Conservation (phyloP, 1,139 yeast species). For the Nakaseomyces bracarensis region DNA sequence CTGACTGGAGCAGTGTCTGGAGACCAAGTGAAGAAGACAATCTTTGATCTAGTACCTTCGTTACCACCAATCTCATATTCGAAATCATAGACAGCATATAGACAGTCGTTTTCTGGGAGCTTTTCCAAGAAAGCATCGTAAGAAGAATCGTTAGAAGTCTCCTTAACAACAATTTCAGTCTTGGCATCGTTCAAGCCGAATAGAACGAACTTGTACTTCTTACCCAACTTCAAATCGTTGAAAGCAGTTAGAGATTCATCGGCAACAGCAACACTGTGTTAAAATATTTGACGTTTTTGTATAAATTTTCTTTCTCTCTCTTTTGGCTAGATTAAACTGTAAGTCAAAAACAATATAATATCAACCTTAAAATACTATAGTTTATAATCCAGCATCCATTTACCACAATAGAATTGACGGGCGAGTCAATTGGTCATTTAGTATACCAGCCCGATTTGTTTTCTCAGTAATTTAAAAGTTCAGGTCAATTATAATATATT, state of each 20-base stretch:
- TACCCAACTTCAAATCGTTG: slow-evolving; percentile 93
- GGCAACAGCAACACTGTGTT: slow-evolving; percentile 75
- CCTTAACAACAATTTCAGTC: slow-evolving; percentile 84
- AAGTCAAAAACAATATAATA: background rate
- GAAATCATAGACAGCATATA: slow-evolving; percentile 93
- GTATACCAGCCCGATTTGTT: background rate
- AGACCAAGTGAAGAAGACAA: slow-evolving; percentile 91
- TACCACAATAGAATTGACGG: too few species aligned
- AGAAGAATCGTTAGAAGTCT: slow-evolving; percentile 62
- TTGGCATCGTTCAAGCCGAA: slow-evolving; percentile 73
- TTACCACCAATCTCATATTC: slow-evolving; percentile 84
- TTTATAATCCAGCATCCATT: background rate
- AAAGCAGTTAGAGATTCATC: slow-evolving; percentile 90
- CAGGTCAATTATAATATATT: too few species aligned
- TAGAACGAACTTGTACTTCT: slow-evolving; percentile 76
- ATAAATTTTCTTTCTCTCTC: background rate
- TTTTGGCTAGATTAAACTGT: too few species aligned
- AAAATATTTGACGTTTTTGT: background rate
- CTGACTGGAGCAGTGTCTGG: slow-evolving; percentile 96
- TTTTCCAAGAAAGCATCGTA: slow-evolving; percentile 80
- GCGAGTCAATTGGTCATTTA: background rate
- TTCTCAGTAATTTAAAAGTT: too few species aligned
- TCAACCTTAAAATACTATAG: background rate
- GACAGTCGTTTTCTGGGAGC: slow-evolving; percentile 92
- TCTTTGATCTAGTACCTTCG: slow-evolving; percentile 94